A percentile compares a stretch with the other conserved stretches of the same genome.
Evolutionary conservation across 345 rosid genomes (phyloP).

Genomic region (Tarenaya hassleriana): DNA sequence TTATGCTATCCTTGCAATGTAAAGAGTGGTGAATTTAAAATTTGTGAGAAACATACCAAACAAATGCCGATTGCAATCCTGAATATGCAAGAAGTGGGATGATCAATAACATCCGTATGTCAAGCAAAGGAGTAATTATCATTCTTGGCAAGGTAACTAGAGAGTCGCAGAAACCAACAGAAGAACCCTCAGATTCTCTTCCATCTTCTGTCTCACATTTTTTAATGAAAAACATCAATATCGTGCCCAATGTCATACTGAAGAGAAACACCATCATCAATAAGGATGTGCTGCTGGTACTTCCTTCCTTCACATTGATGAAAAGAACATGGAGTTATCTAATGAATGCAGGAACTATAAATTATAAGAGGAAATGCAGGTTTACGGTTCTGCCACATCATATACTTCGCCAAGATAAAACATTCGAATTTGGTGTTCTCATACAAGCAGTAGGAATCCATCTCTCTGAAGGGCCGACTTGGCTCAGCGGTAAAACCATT

Average conservation of each 20-base stretch:
- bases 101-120: conserved; percentile 64
- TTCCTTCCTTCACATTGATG: conserved; percentile 62
- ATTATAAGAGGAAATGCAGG: conserved; percentile 1
- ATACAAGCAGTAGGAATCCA: background rate
- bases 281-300: conserved; percentile 55
- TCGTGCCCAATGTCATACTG: conserved; percentile 63
- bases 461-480: background rate
- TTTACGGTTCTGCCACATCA: no score
- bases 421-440: no score
- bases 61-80: conserved; percentile 93
- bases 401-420: no score
- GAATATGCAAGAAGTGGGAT: conserved; percentile 84
- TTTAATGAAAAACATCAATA: conserved; percentile 69
- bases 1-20: conserved; percentile 1
- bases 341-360: conserved; percentile 2
- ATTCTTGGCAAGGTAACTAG: conserved; percentile 44
- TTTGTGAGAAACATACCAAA: conserved; percentile 43
- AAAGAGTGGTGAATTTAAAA: background rate
- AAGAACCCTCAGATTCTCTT: conserved; percentile 36
- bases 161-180: conserved; percentile 43
- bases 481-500: no score
- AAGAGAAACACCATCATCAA: conserved; percentile 70
- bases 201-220: conserved; percentile 51
- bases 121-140: conserved; percentile 64
- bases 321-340: conserved; percentile 17